These are phyloP conservation scores for Phytophthora agathidicida DNA, from an alignment of 352 stramenopile species.

Conservation along the genomic window DNA sequence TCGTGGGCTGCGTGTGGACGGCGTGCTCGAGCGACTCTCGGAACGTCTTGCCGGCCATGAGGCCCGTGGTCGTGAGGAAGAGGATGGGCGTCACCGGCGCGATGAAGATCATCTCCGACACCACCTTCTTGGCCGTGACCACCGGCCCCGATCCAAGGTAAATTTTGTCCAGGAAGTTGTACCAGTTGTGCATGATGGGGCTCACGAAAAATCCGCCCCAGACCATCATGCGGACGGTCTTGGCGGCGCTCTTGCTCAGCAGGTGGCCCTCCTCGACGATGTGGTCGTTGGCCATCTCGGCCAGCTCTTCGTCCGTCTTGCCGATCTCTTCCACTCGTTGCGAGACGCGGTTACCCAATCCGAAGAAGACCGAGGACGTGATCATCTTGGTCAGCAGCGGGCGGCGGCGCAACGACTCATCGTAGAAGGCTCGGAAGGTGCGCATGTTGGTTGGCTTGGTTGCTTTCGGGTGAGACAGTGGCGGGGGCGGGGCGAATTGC, in stretches of 20 bases:
- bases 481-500: no score
- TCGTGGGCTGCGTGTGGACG: conserved; percentile 30
- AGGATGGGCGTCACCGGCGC: conserved; percentile 33
- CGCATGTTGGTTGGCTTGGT: no score
- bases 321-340: conserved; percentile 20
- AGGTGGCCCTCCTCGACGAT: conserved; percentile 1
- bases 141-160: conserved; percentile 27
- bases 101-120: conserved; percentile 41
- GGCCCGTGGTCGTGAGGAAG: conserved; percentile 39
- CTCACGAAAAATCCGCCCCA: conserved; percentile 88
- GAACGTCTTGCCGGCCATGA: conserved; percentile 30
- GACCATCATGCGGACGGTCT: conserved; percentile 66
- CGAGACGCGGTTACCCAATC: conserved; percentile 49
- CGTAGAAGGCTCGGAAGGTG: conserved; percentile 44
- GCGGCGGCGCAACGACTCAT: conserved; percentile 35
- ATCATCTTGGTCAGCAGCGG: conserved; percentile 64
- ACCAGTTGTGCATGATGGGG: conserved; percentile 91
- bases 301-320: conserved; percentile 16
- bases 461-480: no score
- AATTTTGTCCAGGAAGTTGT: conserved; percentile 75
- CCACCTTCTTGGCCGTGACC: conserved; percentile 37
- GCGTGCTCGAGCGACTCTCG: conserved; percentile 22
- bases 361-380: conserved; percentile 58
- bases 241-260: conserved; percentile 21
- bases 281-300: conserved; percentile 7